These are phyloP conservation scores for Mycena vulgaris DNA, from an alignment of 768 basidiomycete species.

Conservation along the genomic window DNA sequence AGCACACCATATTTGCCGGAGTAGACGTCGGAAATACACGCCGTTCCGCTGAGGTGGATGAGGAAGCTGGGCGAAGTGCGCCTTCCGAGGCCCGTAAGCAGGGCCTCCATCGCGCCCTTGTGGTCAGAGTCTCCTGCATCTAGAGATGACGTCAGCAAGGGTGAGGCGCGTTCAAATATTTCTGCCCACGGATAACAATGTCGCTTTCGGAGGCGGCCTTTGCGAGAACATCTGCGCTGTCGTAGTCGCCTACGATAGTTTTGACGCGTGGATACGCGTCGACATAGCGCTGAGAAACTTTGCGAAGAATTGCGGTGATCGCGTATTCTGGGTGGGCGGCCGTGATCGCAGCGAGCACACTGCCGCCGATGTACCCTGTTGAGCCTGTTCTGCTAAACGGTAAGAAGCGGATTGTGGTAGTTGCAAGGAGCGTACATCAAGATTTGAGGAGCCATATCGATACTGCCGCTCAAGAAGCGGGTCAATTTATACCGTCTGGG, in stretches of 20 bases:
- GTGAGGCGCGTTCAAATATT: no score
- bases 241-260: constrained; percentile 27
- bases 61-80: constrained; percentile 27
- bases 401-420: neutral
- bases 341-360: constrained; percentile 26
- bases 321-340: constrained; percentile 27
- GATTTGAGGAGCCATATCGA: constrained; percentile 9
- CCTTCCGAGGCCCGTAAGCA: constrained; percentile 17
- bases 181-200: constrained; percentile 23
- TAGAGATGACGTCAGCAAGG: neutral
- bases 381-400: constrained; percentile 12
- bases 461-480: neutral
- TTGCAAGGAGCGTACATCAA: constrained; percentile 10
- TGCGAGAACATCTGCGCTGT: constrained; percentile 20
- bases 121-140: constrained; percentile 35
- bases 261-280: constrained; percentile 27
- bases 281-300: constrained; percentile 21
- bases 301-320: constrained; percentile 30
- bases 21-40: constrained; percentile 27
- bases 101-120: constrained; percentile 27
- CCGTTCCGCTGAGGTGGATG: constrained; percentile 32
- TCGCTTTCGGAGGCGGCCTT: constrained; percentile 20
- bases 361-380: constrained; percentile 31
- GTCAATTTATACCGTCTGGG: neutral
- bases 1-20: constrained; percentile 4